These are phyloP conservation scores for Solanum dulcamara DNA, from an alignment of 257 asterid species.

Conservation along the genomic window DNA sequence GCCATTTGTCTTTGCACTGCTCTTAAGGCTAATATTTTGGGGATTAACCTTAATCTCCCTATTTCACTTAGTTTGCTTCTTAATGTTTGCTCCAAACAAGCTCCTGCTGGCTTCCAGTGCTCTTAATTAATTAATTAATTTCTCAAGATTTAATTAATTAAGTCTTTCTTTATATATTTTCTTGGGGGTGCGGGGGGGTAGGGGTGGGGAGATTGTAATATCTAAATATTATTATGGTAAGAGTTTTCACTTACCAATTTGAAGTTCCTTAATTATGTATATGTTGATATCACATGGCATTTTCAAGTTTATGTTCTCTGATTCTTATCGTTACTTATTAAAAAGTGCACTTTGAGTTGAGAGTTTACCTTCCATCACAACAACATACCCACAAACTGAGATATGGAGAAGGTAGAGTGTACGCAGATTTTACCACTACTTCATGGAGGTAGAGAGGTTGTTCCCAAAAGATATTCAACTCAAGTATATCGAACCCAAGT, in stretches of 20 bases:
- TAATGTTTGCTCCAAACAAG: slow-evolving; percentile 4
- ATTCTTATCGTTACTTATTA: neutral
- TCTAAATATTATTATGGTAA: neutral
- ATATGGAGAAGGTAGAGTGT: too few relatives aligned
- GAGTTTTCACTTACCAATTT: neutral
- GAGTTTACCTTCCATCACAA: neutral
- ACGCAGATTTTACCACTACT: too few relatives aligned
- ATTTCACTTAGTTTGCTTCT: slow-evolving; percentile 6
- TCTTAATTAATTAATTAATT: neutral
- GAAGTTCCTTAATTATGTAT: neutral
- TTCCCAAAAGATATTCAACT: too few relatives aligned
- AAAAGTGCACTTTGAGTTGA: neutral
- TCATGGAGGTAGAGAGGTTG: too few relatives aligned
- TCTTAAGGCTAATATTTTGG: neutral
- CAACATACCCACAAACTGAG: too few relatives aligned
- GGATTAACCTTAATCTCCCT: slow-evolving; percentile 1
- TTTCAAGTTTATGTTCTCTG: neutral
- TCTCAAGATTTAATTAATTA: neutral
- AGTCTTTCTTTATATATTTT: neutral
- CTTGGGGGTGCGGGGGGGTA: too few relatives aligned
- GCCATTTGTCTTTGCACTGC: neutral
- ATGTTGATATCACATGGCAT: neutral
- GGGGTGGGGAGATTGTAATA: too few relatives aligned
- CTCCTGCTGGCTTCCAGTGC: slow-evolving; percentile 3
- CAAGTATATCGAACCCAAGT: too few relatives aligned